Evolutionary conservation across 768 basidiomycete genomes (phyloP), one percentile per base, ranked within the genome.

Genomic region (Russula olivacea): DNA sequence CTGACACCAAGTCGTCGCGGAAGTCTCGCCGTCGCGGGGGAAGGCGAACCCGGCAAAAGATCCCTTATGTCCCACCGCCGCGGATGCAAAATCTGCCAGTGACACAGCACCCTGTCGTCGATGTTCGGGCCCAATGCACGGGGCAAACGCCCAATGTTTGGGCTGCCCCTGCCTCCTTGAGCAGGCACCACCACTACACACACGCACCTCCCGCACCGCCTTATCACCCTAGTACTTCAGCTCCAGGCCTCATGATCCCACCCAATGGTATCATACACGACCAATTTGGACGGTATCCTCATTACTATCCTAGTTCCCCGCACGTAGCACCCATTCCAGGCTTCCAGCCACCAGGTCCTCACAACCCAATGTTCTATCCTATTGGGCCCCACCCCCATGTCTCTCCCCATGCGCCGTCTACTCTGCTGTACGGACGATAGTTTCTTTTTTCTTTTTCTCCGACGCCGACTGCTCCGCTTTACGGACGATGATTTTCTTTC

Each of bases 11-110:
- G 15, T 32, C n/a, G 38, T n/a, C 41, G 21, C 53, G 53, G 58
- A 54, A 54, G 32, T 12, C 58, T 45, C 47, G 54, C 9, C 52
- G 58, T 50, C 58, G 63, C 34, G 59, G 58, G 5, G 51, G 36
- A 34, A 25, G 59, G 23, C 58, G 63, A 19, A 23, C 34, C 14
- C 63, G 58, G 15, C 40, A 43, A 43, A 64, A 56, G 30, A 40
- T 28, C 8, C 58, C 58, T 17, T 64, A 60, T 23, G 14, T 64
- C 2, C 48, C 63, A 34, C 63, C 63, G 2, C 63, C 63, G 19
- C 63, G 63, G 21, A 63, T 63, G 62, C 49, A 28, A 17, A 49
- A 54, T 53, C 23, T 45, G 15, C 6, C 38, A 40, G 38, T 7
- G 28, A 59, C 51, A 8, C 51, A 59, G 12, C 52, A 52, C 47